Percentiles rank a stretch among this genome's conserved stretches.
Conservation (phyloP, 2,329 filamentous ascomycete genomes). For the Verticillium zaregamsianum region DNA sequence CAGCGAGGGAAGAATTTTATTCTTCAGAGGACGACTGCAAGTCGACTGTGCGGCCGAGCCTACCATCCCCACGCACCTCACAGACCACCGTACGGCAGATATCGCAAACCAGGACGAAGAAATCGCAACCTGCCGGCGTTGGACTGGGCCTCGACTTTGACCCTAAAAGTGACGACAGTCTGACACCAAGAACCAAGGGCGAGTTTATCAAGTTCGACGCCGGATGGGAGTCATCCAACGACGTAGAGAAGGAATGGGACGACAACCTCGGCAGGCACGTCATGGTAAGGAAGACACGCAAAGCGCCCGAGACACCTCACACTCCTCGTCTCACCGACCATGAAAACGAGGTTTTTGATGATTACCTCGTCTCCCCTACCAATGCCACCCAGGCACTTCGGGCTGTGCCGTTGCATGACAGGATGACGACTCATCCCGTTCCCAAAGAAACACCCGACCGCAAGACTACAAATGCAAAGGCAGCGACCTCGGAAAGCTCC, state of each 20-base stretch:
- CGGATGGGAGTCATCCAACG: conserved; percentile 46
- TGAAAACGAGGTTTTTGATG: conserved; percentile 37
- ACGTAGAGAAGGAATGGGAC: conserved; percentile 53
- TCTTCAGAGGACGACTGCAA: conserved; percentile 54
- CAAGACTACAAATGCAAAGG: conserved; percentile 21
- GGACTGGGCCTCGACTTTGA: conserved; percentile 11
- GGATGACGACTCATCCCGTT: conserved; percentile 31
- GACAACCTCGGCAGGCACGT: conserved; percentile 50
- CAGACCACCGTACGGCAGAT: conserved; percentile 38
- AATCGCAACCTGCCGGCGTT: neutral
- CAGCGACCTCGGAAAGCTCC: conserved; percentile 34
- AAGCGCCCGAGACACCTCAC: neutral
- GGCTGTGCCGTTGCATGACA: conserved; percentile 41
- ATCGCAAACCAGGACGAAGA: conserved; percentile 21
- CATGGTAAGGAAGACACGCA: conserved; percentile 42
- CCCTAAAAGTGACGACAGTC: conserved; percentile 26
- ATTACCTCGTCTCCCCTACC: conserved; percentile 43
- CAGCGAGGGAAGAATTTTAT: conserved; percentile 61
- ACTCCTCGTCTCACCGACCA: neutral
- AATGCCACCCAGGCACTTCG: conserved; percentile 48
- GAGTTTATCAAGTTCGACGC: conserved; percentile 56
- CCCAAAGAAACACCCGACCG: conserved; percentile 24
- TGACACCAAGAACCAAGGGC: conserved; percentile 37
- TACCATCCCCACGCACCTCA: conserved; percentile 37
- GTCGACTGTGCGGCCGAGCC: conserved; percentile 34